Base-by-base conservation (phyloP, 768 basidiomycete genomes). In the Bullera alba region DNA sequence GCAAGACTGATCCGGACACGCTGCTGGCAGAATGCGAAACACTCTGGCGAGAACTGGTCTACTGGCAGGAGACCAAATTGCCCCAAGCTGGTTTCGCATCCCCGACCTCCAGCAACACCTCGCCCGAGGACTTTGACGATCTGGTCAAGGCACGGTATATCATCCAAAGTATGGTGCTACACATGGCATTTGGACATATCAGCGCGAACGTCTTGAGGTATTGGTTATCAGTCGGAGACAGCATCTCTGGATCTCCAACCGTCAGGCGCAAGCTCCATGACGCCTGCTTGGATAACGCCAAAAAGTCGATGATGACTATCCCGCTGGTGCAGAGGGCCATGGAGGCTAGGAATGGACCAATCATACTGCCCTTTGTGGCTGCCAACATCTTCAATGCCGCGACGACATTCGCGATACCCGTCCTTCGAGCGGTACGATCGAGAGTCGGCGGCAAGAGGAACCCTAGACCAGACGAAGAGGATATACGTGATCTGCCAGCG, bases 371-470 rank as follows among this genome's bases (percentile, higher is more conserved):
- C 16, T 58, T 46, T n/a, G 21, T 48, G 17, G 36, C 50, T 3
- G 23, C 25, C 25, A 42, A 47, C 39, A 41, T 58, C 5, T 58
- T 54, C 53, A 58, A 58, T 34, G 53, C 57, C 7, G 57, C 57
- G 10, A 58, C 41, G 3, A 47, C 25, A 22, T 58, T 54, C 23
- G 57, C 57, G 12, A 38, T 58, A 2, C 57, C 57, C 2, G 41
- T 58, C 16, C 42, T 58, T 5, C 57, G 57, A 17, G 48, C 53
- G 6, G 57, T 58, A 6, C 28, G 41, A 3, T 19, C 26, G 2
- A 23, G 43, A 43, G 42, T 41, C 7, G 16, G 23, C 17, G 27
- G 17, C 8, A 22, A 10, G 12, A 27, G 28, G 7, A 14, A 7
- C 7, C n/a, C n/a, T n/a, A n/a, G n/a, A n/a, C n/a, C n/a, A n/a